Conservation (phyloP, 2,329 filamentous ascomycete species). For the Aspergillus sclerotialis region DNA sequence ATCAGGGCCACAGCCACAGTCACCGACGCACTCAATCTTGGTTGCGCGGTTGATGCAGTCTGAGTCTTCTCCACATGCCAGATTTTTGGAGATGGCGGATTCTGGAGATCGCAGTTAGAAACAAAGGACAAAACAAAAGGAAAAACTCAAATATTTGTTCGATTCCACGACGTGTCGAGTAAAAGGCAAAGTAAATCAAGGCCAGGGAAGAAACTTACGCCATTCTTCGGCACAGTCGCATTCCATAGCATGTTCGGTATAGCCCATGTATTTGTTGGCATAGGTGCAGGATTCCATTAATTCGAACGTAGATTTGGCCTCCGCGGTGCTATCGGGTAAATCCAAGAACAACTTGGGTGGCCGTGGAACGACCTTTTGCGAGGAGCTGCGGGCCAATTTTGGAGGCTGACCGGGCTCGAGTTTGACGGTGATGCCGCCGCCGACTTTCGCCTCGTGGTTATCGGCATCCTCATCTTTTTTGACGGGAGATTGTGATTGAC, state of each 20-base stretch:
- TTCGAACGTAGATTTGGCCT: conserved; percentile 70
- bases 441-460: conserved; percentile 46
- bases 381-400: conserved; percentile 66
- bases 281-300: conserved; percentile 82
- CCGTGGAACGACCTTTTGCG: conserved; percentile 60
- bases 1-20: conserved; percentile 77
- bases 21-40: conserved; percentile 89
- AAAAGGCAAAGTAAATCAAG: conserved; percentile 1
- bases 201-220: conserved; percentile 58
- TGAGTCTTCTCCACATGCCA: conserved; percentile 89
- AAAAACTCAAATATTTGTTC: neutral
- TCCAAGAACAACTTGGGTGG: conserved; percentile 63
- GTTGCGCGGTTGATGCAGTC: conserved; percentile 98
- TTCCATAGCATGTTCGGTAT: conserved; percentile 86
- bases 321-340: conserved; percentile 68
- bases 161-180: conserved; percentile 3
- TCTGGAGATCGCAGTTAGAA: conserved; percentile 40
- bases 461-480: conserved; percentile 22
- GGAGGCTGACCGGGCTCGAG: conserved; percentile 59
- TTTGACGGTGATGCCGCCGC: conserved; percentile 57
- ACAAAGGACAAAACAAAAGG: neutral
- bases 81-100: conserved; percentile 51
- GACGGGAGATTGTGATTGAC: conserved; percentile 16
- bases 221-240: conserved; percentile 94
- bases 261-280: conserved; percentile 82